Base-by-base conservation (phyloP, 305 asterid genomes). In the Fraxinus floribunda region DNA sequence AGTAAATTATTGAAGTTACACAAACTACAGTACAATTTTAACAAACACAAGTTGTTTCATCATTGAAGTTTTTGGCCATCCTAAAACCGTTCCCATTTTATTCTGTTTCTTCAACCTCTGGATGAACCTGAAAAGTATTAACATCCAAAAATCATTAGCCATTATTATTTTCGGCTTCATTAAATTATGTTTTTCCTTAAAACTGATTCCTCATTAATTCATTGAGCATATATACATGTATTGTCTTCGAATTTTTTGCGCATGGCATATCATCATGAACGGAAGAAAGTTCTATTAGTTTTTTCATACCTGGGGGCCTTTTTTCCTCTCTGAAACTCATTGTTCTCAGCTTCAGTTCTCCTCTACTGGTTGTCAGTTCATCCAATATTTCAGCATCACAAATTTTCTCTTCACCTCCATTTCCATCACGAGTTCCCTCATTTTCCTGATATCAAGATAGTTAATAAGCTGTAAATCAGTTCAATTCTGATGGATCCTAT, bases 311-410 rank as follows among this genome's bases (percentile, higher is more conserved):
- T 83, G 86, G 52, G 84, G 89, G 46, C 80, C 80, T 22, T 80
- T 83, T 20, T 88, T 39, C 92, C 4, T 87, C 90, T 8, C 29
- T 84, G 81, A 87, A 91, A 90, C 90, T 91, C 80, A 74, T 60
- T 1, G 89, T 82, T 83, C 98, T 82, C 49, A 81, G 85, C 88
- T 85, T 91, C 2, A 92, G 32, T 84, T 94, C 97, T 35, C 98
- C 97, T 78, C 97, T 86, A 22, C 81, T 87, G 0, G 98, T 92
- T 46, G 92, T 86, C 79, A 94, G 84, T 86, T 91, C 97, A 66
- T 92, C 97, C 60, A 94, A 82, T 62, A 91, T 77, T 84, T 94
- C 96, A 84, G 75, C 90, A 78, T 18, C 92, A 55, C 60, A 88
- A n/a, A 70, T 84, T 80, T 87, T 91, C 4, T 38, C 83, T 39